Evolutionary conservation across 176 grass and related monocot genomes (phyloP).

Genomic region (Oryza glumipatula): DNA sequence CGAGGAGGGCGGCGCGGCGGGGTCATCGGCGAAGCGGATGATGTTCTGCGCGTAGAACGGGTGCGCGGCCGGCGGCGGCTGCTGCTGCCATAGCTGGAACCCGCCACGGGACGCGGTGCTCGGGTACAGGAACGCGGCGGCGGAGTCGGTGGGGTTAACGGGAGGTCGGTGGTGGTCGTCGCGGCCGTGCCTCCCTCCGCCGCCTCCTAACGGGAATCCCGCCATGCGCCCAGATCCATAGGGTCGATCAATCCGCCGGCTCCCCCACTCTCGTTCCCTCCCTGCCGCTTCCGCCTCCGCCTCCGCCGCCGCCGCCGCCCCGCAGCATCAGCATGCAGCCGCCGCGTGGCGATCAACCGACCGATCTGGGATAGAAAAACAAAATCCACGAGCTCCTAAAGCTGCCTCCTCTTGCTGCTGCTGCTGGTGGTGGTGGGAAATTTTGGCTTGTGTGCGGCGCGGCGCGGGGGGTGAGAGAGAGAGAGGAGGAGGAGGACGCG

Average conservation of each 20-base stretch:
- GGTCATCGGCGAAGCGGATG: slow-evolving; percentile 84
- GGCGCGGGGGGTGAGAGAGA: not conserved
- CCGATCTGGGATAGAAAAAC: too few relatives aligned
- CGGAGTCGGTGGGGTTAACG: slow-evolving; percentile 19
- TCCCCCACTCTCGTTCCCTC: too few relatives aligned
- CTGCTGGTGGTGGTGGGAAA: slow-evolving; percentile 6
- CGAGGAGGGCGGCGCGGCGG: slow-evolving; percentile 28
- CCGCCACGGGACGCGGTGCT: slow-evolving; percentile 42
- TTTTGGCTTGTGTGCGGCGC: slow-evolving; percentile 51
- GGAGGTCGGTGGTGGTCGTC: slow-evolving; percentile 12
- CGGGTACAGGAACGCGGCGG: slow-evolving; percentile 58
- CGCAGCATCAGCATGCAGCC: not conserved
- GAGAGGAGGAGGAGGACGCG: not conserved
- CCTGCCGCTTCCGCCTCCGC: too few relatives aligned
- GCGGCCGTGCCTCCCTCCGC: slow-evolving; percentile 39
- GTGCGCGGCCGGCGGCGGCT: slow-evolving; percentile 41
- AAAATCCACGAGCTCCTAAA: too few relatives aligned
- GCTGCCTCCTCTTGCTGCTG: not conserved
- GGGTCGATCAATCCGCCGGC: not conserved
- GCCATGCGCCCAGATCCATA: slow-evolving; percentile 87
- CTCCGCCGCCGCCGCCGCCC: too few relatives aligned
- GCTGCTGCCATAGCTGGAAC: slow-evolving; percentile 88
- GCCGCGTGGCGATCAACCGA: not conserved
- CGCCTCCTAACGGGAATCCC: slow-evolving; percentile 83
- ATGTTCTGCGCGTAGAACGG: slow-evolving; percentile 62